Base-by-base conservation (phyloP, 2,329 filamentous ascomycete species). In the Lachnellula suecica region DNA sequence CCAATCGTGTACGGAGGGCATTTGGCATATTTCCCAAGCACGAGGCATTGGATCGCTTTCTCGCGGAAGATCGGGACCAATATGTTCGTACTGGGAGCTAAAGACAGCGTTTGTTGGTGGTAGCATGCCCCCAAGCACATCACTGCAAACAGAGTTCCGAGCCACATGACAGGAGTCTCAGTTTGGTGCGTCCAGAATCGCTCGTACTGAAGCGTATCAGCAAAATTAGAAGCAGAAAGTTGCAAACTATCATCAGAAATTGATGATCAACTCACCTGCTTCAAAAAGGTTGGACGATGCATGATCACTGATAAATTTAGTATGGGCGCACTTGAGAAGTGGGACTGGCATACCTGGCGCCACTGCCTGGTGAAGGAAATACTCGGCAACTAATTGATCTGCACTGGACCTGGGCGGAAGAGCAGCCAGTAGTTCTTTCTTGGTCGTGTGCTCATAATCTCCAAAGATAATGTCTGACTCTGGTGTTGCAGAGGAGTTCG, bases 21-120 rank as follows among this genome's bases (percentile, higher is more conserved):
- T 38, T 75, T 73, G 1, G 73, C 72, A 60, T 81, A 82, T 51
- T 76, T 77, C 2, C 75, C 74, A 58, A 69, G 67, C 13, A 78
- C 68, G 25, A 84, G 70, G n/a, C 79, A 79, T 70, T 74, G 76
- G 20, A 76, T 75, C 2, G 76, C 74, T 22, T 75, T 78, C 8
- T 73, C 68, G 27, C 79, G 74, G 59, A 76, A 82, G 15, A 71
- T 67, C 7, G 13, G 35, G 17, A 42, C 69, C 71, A 54, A 79
- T 74, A 15, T 74, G 72, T 10, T 75, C 71, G 41, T 69, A 66
- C 49, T 54, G 50, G 20, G 78, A 9, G 65, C 71, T 52, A 72
- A 76, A 60, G 75, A 78, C 63, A 10, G 27, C 4, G 4, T 47
- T 31, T 57, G 48, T 42, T 59, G 66, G 75, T 44, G 42, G 17